phyloP scores from a whole-genome alignment of 768 basidiomycete genomes.

The Russula brevipes region DNA sequence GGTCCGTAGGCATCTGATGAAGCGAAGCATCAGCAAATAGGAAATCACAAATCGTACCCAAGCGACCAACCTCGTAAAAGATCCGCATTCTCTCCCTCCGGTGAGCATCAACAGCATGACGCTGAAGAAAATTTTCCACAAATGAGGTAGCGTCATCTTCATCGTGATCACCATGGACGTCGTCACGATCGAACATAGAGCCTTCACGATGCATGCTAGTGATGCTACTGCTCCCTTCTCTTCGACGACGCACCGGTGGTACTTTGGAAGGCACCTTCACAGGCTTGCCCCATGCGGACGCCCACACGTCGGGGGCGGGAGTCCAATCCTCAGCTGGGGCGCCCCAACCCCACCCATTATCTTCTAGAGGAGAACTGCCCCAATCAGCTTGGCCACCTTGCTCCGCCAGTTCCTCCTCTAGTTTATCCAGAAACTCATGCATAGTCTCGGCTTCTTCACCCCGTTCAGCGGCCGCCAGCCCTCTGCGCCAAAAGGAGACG shows the following conservation, averaged over 20 bases:
- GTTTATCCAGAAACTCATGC: constrained; percentile 23
- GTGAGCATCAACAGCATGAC: constrained; percentile 36
- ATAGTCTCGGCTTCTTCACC: constrained; percentile 24
- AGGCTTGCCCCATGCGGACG: constrained; percentile 9
- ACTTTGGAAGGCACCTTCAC: background rate
- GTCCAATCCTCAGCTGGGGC: constrained; percentile 21
- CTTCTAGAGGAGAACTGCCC: background rate
- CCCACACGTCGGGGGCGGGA: constrained; percentile 17
- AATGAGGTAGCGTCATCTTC: constrained; percentile 33
- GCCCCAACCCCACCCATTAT: constrained; percentile 21
- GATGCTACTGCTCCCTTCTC: constrained; percentile 16
- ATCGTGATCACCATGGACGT: background rate
- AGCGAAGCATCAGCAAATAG: background rate
- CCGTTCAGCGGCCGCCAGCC: constrained; percentile 22
- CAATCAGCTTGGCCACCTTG: constrained; percentile 2
- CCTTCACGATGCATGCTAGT: constrained; percentile 20
- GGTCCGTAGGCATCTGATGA: constrained; percentile 48
- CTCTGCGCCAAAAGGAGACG: constrained; percentile 20
- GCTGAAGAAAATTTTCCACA: constrained; percentile 44
- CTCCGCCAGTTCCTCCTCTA: constrained; percentile 15
- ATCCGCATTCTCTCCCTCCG: constrained; percentile 43
- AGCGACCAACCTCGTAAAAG: constrained; percentile 44
- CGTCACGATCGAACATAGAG: background rate
- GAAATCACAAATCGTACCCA: background rate
- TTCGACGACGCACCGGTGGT: background rate